Evolutionary conservation across 1,284 basidiomycete genomes (phyloP), one percentile per base, ranked within the genome.

Genomic region (Ganoderma meredithae): DNA sequence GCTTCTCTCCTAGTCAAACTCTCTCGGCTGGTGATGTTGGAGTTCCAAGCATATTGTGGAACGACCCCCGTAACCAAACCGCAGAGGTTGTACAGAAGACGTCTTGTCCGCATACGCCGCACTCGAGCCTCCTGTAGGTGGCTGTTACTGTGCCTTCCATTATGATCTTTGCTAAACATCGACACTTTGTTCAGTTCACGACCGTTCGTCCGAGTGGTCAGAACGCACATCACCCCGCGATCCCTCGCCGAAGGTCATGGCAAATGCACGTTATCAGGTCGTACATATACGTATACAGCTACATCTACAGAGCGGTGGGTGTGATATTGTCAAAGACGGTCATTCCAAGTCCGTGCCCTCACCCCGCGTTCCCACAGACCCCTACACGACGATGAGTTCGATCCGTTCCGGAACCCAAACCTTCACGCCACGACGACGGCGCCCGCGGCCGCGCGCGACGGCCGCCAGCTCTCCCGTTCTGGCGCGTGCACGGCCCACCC

Each of bases 401-500:
- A n/a, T 17, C 43, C 43, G 17, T 7, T 4, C 17, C n/a, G 19
- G 17, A 44, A 19, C 17, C 40, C 15, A 3, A 43, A 60, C 12
- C 60, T 60, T 33, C 40, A 25, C 8, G 39, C 61, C 15, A 22
- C 44, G 25, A 53, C 44, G n/a, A 31, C 27, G 27, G 27, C 27
- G 27, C 27, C 2, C 27, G 22, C 44, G 59, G 63, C n/a, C 12
- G 49, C 43, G n/a, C 67, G 60, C 41, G 55, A 12, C 27, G 55
- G 7, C 27, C 68, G 53, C 71, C 69, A 70, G 25, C 65, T 69
- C 56, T 66, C 68, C n/a, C 40, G 31, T 59, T 8, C 68, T 43
- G 36, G 60, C 64, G 39, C n/a, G 39, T 60, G 58, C 58, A 40
- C n/a, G 22, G 36, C 64, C 75, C 75, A 78, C 17, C 74, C 72